Evolutionary conservation across 441 rosid species (phyloP).

Genomic region (Adansonia grandidieri): DNA sequence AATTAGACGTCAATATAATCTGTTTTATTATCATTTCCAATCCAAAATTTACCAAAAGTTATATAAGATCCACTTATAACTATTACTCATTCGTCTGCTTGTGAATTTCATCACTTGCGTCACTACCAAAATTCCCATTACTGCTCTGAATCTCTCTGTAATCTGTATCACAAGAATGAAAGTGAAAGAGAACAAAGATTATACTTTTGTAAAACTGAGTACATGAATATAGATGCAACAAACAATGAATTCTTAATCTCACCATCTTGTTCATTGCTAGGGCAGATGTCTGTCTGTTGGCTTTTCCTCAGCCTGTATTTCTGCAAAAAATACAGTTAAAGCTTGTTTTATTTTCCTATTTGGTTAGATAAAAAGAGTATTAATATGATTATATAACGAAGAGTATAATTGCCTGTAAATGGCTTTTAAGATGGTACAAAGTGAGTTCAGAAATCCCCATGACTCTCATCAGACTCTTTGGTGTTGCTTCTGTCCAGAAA

Average conservation of each 20-base stretch:
- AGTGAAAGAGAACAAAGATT: constrained; percentile 30
- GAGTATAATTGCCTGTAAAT: constrained; percentile 66
- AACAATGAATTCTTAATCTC: constrained; percentile 1
- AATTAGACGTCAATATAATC: constrained; percentile 8
- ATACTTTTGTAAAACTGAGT: constrained; percentile 19
- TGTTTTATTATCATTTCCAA: neutral
- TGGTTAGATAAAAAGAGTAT: constrained; percentile 7
- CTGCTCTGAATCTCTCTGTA: constrained; percentile 57
- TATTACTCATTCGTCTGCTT: constrained; percentile 70
- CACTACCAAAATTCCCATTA: constrained; percentile 33
- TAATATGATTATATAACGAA: constrained; percentile 20
- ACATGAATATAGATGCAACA: constrained; percentile 11
- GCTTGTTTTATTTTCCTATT: constrained; percentile 9
- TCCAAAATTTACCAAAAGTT: constrained; percentile 20
- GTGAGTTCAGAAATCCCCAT: constrained; percentile 93
- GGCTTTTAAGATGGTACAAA: constrained; percentile 97
- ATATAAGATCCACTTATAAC: constrained; percentile 24
- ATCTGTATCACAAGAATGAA: constrained; percentile 46
- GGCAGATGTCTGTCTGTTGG: constrained; percentile 51
- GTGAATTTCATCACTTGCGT: constrained; percentile 43
- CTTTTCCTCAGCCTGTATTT: constrained; percentile 90
- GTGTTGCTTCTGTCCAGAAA: constrained; percentile 83
- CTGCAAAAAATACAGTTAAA: constrained; percentile 45
- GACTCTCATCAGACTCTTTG: constrained; percentile 83
- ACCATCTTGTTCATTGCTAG: constrained; percentile 57